phyloP scores from a whole-genome alignment of 163 green algal genomes.

The Scenedesmus sp. region DNA sequence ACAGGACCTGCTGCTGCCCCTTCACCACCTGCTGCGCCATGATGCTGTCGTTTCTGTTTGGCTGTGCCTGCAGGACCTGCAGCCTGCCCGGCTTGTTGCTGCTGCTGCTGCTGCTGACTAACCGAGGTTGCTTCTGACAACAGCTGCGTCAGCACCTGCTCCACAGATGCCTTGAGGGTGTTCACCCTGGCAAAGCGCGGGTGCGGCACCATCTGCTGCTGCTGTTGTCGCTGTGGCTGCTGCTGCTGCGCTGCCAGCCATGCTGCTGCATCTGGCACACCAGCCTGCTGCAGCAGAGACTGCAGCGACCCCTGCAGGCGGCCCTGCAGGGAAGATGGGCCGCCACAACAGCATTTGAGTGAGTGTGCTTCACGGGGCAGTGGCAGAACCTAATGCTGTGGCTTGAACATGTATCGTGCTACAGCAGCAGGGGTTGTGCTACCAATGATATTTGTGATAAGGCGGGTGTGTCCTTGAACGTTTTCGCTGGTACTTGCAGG shows the following conservation, averaged over 20 bases:
- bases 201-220: slow-evolving; percentile 58
- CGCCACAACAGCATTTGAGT: background rate
- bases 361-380: too few relatives aligned
- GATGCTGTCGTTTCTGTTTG: background rate
- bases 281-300: slow-evolving; percentile 21
- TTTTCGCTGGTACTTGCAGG: too few relatives aligned
- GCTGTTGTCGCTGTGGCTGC: slow-evolving; percentile 30
- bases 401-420: too few relatives aligned
- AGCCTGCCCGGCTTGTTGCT: background rate
- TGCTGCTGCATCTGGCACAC: background rate
- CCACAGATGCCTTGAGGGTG: slow-evolving; percentile 72
- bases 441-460: too few relatives aligned
- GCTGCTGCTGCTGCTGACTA: background rate
- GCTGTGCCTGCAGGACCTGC: background rate
- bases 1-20: background rate
- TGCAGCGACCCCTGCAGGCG: slow-evolving; percentile 56
- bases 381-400: too few relatives aligned
- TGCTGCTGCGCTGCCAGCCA: slow-evolving; percentile 38
- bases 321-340: background rate
- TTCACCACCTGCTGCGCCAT: background rate
- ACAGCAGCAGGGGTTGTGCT: too few relatives aligned
- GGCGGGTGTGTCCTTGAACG: too few relatives aligned
- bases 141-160: slow-evolving; percentile 73
- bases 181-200: slow-evolving; percentile 80
- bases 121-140: too few relatives aligned